A percentile compares a stretch with the other conserved stretches of the same genome.
Evolutionary conservation across 2,329 filamentous ascomycete species (phyloP).

Genomic region (Sphaerostilbella broomeana): DNA sequence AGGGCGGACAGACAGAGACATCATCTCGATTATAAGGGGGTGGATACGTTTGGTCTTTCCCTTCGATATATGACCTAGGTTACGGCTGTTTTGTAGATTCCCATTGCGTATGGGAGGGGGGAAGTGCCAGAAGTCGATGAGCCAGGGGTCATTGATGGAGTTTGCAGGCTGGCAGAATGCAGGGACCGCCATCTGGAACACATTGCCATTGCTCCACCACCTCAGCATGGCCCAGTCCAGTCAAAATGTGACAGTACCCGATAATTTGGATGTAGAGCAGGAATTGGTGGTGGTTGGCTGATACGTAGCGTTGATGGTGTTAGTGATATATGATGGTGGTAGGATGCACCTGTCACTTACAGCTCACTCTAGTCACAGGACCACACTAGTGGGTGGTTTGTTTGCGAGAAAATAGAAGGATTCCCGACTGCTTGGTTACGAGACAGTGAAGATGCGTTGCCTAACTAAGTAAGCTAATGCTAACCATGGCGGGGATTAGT

Average conservation of each 20-base stretch:
- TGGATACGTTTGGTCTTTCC: background rate
- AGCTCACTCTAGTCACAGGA: conserved; percentile 10
- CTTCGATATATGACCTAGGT: background rate
- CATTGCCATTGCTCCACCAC: conserved; percentile 4
- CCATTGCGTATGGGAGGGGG: conserved; percentile 1
- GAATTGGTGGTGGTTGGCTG: background rate
- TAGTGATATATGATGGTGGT: conserved; percentile 2
- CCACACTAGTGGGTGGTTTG: conserved; percentile 9
- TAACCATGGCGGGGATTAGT: too few species aligned
- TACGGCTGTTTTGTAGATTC: conserved; percentile 6
- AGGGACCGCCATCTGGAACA: conserved; percentile 11
- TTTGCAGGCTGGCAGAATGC: conserved; percentile 6
- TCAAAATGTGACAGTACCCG: background rate
- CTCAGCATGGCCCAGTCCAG: background rate
- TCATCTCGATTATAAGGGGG: too few species aligned
- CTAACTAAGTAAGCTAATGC: too few species aligned
- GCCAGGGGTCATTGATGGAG: background rate
- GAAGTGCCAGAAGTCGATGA: conserved; percentile 1
- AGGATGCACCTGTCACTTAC: conserved; percentile 5
- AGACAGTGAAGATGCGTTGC: too few species aligned
- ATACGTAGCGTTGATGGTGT: background rate
- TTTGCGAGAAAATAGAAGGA: conserved; percentile 6
- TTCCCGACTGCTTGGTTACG: conserved; percentile 8
- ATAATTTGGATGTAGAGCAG: background rate
- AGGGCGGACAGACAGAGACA: too few species aligned